These are phyloP conservation scores for Boletus rubescentipes DNA, from an alignment of 768 basidiomycete species.

Conservation along the genomic window DNA sequence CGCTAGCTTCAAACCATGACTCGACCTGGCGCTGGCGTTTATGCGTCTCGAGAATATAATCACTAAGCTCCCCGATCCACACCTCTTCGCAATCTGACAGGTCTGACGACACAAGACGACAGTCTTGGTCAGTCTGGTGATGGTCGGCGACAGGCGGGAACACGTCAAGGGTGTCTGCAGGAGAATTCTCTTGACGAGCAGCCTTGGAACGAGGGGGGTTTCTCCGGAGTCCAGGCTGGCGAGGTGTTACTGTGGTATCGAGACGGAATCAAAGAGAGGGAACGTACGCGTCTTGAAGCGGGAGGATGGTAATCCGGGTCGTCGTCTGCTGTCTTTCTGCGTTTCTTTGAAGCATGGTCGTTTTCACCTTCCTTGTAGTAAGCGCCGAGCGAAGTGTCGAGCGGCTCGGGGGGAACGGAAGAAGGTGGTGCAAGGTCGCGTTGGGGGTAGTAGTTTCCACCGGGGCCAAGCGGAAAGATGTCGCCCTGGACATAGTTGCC, in stretches of 20 bases:
- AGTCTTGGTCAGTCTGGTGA: conserved; percentile 40
- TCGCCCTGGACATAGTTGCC: conserved; percentile 39
- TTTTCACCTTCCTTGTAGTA: conserved; percentile 34
- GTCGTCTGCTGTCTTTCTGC: conserved; percentile 44
- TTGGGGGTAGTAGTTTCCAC: conserved; percentile 37
- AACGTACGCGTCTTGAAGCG: conserved; percentile 53
- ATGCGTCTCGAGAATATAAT: conserved; percentile 70
- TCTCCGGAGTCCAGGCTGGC: conserved; percentile 43
- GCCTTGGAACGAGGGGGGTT: conserved; percentile 41
- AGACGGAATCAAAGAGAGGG: not conserved
- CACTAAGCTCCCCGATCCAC: conserved; percentile 68
- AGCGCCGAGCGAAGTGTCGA: conserved; percentile 18
- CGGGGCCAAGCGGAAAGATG: conserved; percentile 37
- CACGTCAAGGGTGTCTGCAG: conserved; percentile 23
- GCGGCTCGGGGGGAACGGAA: conserved; percentile 19
- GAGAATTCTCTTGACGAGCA: conserved; percentile 28
- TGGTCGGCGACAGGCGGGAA: conserved; percentile 19
- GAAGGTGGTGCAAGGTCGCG: conserved; percentile 19
- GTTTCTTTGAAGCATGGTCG: conserved; percentile 45
- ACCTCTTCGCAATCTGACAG: conserved; percentile 78
- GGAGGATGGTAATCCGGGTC: conserved; percentile 59
- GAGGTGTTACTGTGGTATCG: not conserved
- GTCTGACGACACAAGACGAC: conserved; percentile 63
- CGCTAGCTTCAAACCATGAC: conserved; percentile 67
- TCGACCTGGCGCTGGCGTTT: conserved; percentile 72